Evolutionary conservation across 495 filamentous ascomycete species (phyloP).

Genomic region (Lasiosphaeria miniovina): DNA sequence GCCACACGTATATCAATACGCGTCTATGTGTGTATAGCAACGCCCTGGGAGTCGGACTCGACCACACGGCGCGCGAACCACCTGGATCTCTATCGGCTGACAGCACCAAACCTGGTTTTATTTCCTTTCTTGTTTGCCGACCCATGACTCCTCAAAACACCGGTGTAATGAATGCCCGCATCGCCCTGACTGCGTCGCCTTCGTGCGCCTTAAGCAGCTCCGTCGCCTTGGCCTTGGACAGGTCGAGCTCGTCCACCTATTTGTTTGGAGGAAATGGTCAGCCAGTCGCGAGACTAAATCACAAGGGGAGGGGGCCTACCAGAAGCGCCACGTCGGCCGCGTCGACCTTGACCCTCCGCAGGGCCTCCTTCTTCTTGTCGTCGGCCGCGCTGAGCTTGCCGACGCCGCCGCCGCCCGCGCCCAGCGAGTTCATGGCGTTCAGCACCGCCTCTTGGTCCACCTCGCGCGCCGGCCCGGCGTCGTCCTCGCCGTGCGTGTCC

Average conservation of each 20-base stretch:
- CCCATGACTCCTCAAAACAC: not conserved
- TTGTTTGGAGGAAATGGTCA: not conserved
- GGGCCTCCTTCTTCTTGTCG: slow-evolving; percentile 34
- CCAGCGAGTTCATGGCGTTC: slow-evolving; percentile 75
- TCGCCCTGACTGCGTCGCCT: slow-evolving; percentile 68
- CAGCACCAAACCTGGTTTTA: not conserved
- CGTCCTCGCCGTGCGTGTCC: slow-evolving; percentile 59
- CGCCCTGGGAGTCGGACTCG: too few species aligned
- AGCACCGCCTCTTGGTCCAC: slow-evolving; percentile 80
- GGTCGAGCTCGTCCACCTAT: slow-evolving; percentile 77
- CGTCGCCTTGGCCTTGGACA: slow-evolving; percentile 76
- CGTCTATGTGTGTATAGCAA: too few species aligned
- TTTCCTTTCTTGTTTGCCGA: not conserved
- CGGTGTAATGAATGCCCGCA: slow-evolving; percentile 52
- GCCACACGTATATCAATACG: too few species aligned
- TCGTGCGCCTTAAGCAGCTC: slow-evolving; percentile 78
- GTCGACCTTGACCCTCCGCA: slow-evolving; percentile 52
- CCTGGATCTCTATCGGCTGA: not conserved
- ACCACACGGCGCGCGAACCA: too few species aligned
- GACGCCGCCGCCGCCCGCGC: slow-evolving; percentile 28
- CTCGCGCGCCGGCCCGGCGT: slow-evolving; percentile 48
- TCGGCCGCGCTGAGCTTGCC: slow-evolving; percentile 27
- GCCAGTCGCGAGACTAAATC: not conserved
- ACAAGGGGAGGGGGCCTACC: slow-evolving; percentile 19
- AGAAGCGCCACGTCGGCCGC: slow-evolving; percentile 42